Conservation (phyloP, 495 filamentous ascomycete species). For the Aspergillus asperescens region DNA sequence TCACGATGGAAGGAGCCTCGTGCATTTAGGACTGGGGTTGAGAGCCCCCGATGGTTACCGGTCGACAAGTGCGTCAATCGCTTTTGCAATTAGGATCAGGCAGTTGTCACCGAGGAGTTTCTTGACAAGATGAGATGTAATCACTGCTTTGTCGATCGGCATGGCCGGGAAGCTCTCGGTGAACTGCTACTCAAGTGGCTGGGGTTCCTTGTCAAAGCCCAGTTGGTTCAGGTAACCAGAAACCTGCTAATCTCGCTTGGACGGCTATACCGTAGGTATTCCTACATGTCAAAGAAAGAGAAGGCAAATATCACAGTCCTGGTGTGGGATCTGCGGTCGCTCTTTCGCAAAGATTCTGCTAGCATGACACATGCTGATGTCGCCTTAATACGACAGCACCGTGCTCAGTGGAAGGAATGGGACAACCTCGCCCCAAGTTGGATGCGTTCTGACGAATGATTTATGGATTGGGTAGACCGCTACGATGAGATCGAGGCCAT, state of each 20-base stretch:
- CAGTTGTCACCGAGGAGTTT: background rate
- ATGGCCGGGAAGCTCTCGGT: background rate
- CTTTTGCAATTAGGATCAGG: background rate
- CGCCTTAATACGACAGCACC: background rate
- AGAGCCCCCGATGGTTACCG: background rate
- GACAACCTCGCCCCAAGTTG: background rate
- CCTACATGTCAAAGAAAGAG: background rate
- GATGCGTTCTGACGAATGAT: background rate
- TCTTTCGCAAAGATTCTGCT: background rate
- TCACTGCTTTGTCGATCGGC: background rate
- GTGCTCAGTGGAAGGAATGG: background rate
- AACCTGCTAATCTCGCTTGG: background rate
- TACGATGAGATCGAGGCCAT: background rate
- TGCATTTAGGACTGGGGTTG: background rate
- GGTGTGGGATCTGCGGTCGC: background rate
- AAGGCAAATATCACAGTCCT: background rate
- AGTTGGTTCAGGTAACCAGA: background rate
- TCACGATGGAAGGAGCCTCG: background rate
- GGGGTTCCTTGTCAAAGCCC: background rate
- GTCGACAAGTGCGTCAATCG: background rate
- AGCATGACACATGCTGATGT: background rate
- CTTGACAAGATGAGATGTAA: background rate
- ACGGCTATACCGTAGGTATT: background rate
- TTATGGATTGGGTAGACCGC: background rate
- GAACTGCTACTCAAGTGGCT: background rate